A percentile compares a stretch with the other conserved stretches of the same genome.
Evolutionary conservation across 2,329 filamentous ascomycete genomes (phyloP).

Genomic region (Fusarium irregulare): DNA sequence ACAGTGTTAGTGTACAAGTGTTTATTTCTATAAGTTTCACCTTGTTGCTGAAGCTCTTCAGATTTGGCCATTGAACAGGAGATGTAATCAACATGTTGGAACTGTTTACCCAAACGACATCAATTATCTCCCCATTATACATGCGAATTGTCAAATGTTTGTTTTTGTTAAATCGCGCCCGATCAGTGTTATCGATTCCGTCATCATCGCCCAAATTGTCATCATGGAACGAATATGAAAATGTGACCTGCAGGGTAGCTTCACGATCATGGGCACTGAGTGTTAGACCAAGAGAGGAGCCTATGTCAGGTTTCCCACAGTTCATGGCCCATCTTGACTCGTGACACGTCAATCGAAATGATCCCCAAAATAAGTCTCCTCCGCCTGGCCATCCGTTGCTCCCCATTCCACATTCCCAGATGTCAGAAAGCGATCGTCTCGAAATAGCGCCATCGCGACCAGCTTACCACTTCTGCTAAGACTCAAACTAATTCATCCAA

Average conservation of each 20-base stretch:
- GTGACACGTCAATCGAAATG: neutral
- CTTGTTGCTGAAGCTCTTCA: neutral
- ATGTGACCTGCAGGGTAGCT: neutral
- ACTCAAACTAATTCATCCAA: neutral
- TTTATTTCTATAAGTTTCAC: neutral
- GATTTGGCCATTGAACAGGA: rapidly evolving
- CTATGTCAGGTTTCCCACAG: neutral
- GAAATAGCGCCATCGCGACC: neutral
- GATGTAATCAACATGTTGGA: rapidly evolving
- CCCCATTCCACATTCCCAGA: neutral
- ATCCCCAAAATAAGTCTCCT: neutral
- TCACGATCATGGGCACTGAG: neutral
- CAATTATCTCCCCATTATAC: neutral
- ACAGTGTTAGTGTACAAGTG: neutral
- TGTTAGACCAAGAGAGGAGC: neutral
- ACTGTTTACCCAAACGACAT: rapidly evolving
- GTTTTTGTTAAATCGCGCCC: neutral
- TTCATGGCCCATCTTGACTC: neutral
- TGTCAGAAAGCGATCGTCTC: neutral
- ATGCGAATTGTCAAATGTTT: no score
- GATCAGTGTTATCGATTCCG: neutral
- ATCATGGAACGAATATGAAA: neutral
- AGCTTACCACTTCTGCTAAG: neutral
- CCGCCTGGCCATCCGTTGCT: neutral
- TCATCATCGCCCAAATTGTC: neutral